Conservation (phyloP, 2,329 filamentous ascomycete species). For the Stachybotrys chartarum region DNA sequence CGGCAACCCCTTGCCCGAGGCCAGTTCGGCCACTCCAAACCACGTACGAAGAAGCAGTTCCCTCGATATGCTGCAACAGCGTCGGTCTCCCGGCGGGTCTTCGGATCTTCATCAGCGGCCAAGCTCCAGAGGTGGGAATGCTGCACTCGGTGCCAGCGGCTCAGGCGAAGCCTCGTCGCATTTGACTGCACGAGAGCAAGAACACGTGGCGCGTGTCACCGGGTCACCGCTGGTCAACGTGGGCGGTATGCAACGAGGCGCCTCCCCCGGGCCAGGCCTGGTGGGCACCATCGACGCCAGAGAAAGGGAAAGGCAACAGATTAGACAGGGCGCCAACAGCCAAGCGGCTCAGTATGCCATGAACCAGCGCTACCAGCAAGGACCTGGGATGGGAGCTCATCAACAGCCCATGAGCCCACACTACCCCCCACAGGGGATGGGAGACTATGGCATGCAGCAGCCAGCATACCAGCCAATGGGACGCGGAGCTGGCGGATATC, state of each 20-base stretch:
- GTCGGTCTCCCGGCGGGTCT: conserved; percentile 35
- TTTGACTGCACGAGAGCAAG: conserved; percentile 81
- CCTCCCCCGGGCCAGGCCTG: conserved; percentile 51
- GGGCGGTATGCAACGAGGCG: conserved; percentile 42
- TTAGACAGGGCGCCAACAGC: conserved; percentile 57
- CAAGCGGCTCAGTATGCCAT: conserved; percentile 14
- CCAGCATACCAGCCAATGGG: conserved; percentile 16
- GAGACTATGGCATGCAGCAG: conserved; percentile 16
- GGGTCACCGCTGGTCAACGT: conserved; percentile 69
- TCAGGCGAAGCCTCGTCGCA: conserved; percentile 37
- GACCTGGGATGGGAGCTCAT: background rate
- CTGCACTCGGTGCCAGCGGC: conserved; percentile 40
- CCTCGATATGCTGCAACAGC: conserved; percentile 28
- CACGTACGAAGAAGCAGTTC: conserved; percentile 32
- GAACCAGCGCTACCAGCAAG: conserved; percentile 6
- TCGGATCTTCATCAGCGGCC: conserved; percentile 42
- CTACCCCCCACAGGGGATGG: conserved; percentile 15
- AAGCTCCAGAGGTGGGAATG: conserved; percentile 51
- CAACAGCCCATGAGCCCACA: conserved; percentile 8
- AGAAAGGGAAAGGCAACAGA: conserved; percentile 68
- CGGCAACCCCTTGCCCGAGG: conserved; percentile 31
- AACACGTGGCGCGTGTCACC: conserved; percentile 78
- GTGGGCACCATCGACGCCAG: conserved; percentile 74
- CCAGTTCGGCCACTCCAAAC: conserved; percentile 15
- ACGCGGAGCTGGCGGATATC: conserved; percentile 12